phyloP scores from a whole-genome alignment of 106 monocot genomes.

The Xerophyta viscosa region DNA sequence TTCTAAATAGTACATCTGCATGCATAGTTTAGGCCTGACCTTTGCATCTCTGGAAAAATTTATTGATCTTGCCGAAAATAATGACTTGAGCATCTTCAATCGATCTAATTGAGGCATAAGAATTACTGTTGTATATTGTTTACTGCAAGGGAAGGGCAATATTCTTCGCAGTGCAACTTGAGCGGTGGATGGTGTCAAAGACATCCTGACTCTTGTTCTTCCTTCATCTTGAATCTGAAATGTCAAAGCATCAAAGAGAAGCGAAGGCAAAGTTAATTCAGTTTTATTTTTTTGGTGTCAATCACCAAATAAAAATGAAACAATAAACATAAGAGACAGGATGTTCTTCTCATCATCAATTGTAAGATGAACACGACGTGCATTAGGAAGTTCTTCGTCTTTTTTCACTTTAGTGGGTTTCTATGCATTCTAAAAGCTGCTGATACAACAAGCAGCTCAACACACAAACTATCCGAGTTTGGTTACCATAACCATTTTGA shows the following conservation, averaged over 20 bases:
- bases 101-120: conserved; percentile 73
- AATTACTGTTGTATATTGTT: conserved; percentile 77
- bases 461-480: too few species aligned
- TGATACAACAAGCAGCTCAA: too few species aligned
- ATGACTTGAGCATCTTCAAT: conserved; percentile 41
- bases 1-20: too few species aligned
- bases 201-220: conserved; percentile 57
- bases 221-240: conserved; percentile 83
- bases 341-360: too few species aligned
- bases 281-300: neutral
- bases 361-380: too few species aligned
- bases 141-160: conserved; percentile 78
- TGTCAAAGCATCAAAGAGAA: neutral
- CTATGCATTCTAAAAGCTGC: too few species aligned
- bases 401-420: too few species aligned
- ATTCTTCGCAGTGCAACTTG: conserved; percentile 71
- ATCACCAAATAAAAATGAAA: neutral
- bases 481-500: too few species aligned
- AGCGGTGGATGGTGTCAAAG: conserved; percentile 38
- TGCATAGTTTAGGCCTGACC: too few species aligned
- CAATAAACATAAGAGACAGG: too few species aligned
- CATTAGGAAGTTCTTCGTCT: too few species aligned
- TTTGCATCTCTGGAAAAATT: conserved; percentile 59
- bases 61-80: conserved; percentile 14
- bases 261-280: too few species aligned